Evolutionary conservation across 345 rosid genomes (phyloP).

Genomic region (Gossypium bickii): DNA sequence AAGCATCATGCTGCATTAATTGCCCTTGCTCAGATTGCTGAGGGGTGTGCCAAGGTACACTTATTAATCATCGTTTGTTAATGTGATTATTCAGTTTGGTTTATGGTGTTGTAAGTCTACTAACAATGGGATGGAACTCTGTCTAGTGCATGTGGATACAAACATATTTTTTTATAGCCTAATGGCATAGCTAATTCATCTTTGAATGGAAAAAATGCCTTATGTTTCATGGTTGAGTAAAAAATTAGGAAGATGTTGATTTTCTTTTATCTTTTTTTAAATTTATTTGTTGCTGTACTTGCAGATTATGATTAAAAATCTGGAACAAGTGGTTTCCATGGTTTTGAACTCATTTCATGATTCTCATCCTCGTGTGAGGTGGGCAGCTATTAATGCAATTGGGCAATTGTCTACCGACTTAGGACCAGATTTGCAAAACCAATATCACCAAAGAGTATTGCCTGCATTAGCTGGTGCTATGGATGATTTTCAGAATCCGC

Average conservation of each 20-base stretch:
- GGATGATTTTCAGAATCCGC: constrained; percentile 97
- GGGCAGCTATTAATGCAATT: constrained; percentile 99
- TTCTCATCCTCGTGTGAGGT: constrained; percentile 92
- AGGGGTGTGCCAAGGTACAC: constrained; percentile 92
- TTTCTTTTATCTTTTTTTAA: not conserved
- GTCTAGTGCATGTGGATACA: not conserved
- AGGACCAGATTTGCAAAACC: constrained; percentile 99
- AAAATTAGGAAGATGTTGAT: not conserved
- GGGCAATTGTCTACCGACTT: constrained; percentile 98
- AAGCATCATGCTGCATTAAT: constrained; percentile 96
- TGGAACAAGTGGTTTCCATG: constrained; percentile 87
- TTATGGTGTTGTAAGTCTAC: not conserved
- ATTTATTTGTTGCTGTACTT: constrained; percentile 12
- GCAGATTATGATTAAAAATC: constrained; percentile 88
- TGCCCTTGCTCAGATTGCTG: constrained; percentile 98
- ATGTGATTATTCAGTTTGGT: not conserved
- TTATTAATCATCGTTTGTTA: not conserved
- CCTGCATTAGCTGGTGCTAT: constrained; percentile 86
- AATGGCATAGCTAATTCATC: not conserved
- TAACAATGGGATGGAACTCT: not conserved
- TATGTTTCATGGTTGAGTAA: not conserved
- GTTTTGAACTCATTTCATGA: constrained; percentile 76
- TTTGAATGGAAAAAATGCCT: not conserved
- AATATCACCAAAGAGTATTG: constrained; percentile 74
- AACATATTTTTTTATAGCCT: not conserved